Percentiles rank a stretch among this genome's conserved stretches.
These are phyloP conservation scores for Coniochaeta prunicola DNA, from an alignment of 2,329 filamentous ascomycete species.

Conservation along the genomic window DNA sequence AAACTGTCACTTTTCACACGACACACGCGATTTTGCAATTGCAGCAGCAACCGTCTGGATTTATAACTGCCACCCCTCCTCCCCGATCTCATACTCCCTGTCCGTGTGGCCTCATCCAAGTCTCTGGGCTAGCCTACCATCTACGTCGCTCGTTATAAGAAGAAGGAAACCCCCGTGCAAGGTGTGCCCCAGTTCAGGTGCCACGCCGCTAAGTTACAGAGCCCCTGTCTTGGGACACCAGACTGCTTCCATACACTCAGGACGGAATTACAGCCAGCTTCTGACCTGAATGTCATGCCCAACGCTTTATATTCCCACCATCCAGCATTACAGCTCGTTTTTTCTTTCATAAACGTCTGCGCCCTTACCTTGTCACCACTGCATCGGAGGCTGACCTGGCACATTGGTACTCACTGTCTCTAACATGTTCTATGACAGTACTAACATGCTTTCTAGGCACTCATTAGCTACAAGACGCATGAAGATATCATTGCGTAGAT, in stretches of 20 bases:
- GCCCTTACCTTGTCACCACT: neutral
- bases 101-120: neutral
- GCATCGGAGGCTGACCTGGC: neutral
- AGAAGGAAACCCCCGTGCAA: neutral
- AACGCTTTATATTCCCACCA: neutral
- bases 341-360: neutral
- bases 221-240: neutral
- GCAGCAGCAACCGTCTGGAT: neutral
- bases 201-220: neutral
- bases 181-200: neutral
- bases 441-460: neutral
- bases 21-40: neutral
- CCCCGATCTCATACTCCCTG: neutral
- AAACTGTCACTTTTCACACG: neutral
- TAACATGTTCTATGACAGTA: neutral
- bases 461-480: neutral
- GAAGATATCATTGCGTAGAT: neutral
- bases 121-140: neutral
- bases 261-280: neutral
- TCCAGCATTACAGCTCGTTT: neutral
- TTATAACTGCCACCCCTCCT: neutral
- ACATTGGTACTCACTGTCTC: neutral
- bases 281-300: neutral
- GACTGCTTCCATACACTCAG: neutral
- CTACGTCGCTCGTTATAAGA: neutral